These are phyloP conservation scores for Chalara sp. DNA, from an alignment of 2,329 filamentous ascomycete genomes.

Conservation along the genomic window DNA sequence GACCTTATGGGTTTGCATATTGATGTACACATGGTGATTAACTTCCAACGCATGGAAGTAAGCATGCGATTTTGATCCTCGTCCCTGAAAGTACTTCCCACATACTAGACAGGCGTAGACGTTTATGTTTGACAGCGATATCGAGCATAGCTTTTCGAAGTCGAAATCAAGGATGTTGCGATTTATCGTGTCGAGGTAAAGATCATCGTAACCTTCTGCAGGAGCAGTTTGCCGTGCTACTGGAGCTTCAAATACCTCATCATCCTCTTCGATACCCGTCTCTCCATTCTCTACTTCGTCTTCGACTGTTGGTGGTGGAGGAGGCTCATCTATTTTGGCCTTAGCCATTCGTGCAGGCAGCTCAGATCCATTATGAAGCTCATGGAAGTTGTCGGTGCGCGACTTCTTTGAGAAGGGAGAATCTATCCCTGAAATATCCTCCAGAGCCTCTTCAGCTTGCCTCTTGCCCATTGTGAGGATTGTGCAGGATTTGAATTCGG, in stretches of 20 bases:
- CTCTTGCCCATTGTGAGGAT: slow-evolving; percentile 42
- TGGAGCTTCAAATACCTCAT: slow-evolving; percentile 30
- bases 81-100: slow-evolving; percentile 94
- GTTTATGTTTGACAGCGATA: slow-evolving; percentile 96
- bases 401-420: slow-evolving; percentile 56
- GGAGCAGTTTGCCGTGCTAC: slow-evolving; percentile 66
- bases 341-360: slow-evolving; percentile 20
- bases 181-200: slow-evolving; percentile 96
- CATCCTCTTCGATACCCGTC: slow-evolving; percentile 24
- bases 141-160: slow-evolving; percentile 96
- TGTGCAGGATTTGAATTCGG: too few species aligned
- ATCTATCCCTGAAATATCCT: slow-evolving; percentile 45
- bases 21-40: slow-evolving; percentile 96
- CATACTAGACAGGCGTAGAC: slow-evolving; percentile 97
- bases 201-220: slow-evolving; percentile 82
- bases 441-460: slow-evolving; percentile 52
- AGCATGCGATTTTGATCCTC: slow-evolving; percentile 88
- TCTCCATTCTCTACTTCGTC: slow-evolving; percentile 15
- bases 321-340: slow-evolving; percentile 12
- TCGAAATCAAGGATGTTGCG: slow-evolving; percentile 92
- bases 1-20: slow-evolving; percentile 87
- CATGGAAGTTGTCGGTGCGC: slow-evolving; percentile 33
- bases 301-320: slow-evolving; percentile 11
- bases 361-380: slow-evolving; percentile 20
- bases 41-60: slow-evolving; percentile 97